Percentiles rank a stretch among this genome's conserved stretches.
Evolutionary conservation across 768 basidiomycete species (phyloP).

Genomic region (Boletellus ananas): DNA sequence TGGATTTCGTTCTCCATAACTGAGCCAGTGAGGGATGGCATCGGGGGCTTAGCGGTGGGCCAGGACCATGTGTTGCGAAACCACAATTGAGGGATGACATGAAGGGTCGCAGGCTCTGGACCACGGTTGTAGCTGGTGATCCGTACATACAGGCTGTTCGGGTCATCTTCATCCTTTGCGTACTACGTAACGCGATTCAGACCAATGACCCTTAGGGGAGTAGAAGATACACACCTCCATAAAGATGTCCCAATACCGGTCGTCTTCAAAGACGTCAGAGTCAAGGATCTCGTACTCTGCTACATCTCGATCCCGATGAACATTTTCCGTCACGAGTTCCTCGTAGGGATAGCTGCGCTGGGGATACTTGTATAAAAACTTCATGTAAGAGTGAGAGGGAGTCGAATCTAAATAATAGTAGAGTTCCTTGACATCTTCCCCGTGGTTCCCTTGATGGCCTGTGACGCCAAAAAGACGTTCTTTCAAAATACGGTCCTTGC

Average conservation of each 20-base stretch:
- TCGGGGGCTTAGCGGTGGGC: constrained; percentile 62
- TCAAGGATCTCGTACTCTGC: constrained; percentile 93
- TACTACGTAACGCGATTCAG: constrained; percentile 51
- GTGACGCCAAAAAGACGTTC: constrained; percentile 96
- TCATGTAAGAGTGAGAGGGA: constrained; percentile 99
- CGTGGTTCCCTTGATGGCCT: constrained; percentile 97
- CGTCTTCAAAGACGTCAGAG: constrained; percentile 85
- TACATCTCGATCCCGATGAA: constrained; percentile 78
- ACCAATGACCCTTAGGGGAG: constrained; percentile 4
- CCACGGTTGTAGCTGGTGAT: constrained; percentile 97
- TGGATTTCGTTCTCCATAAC: constrained; percentile 46
- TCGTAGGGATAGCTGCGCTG: constrained; percentile 93
- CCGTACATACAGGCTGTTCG: constrained; percentile 85
- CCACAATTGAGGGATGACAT: constrained; percentile 94
- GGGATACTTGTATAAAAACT: constrained; percentile 98
- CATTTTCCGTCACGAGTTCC: constrained; percentile 82
- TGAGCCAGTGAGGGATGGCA: constrained; percentile 58
- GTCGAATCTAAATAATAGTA: constrained; percentile 99
- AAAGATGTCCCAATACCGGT: constrained; percentile 98
- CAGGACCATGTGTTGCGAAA: constrained; percentile 99
- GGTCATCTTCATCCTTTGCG: constrained; percentile 92
- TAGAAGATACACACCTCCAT: constrained; percentile 66
- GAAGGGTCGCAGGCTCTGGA: constrained; percentile 89
- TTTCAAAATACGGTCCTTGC: constrained; percentile 89
- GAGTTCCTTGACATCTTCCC: constrained; percentile 98